Base-by-base conservation (phyloP, 371 early-diverging fungal species). In the Cokeromyces recurvatus region DNA sequence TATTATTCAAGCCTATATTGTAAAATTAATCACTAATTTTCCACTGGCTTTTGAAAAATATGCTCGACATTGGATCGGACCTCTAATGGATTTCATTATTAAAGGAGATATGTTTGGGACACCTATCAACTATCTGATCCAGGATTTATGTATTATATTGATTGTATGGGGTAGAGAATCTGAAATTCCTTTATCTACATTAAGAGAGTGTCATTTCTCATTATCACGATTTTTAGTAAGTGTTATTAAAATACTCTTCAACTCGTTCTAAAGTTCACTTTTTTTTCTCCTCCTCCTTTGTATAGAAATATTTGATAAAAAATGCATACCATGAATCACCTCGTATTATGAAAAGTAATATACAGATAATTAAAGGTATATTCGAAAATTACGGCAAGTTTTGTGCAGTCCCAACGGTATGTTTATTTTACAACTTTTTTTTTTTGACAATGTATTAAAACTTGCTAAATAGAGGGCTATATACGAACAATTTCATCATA, bases 101-200 rank as follows among this genome's bases (percentile, higher is more conserved):
- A 70, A 71, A 35, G 82, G 78, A 0, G 54, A 66, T 10, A 35
- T 56, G 23, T 86, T 70, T 59, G 85, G 84, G n/a, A 61, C 64
- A n/a, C 73, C 84, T 3, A 70, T 86, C 58, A 86, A 84, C 41
- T 86, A 84, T 45, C 77, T 81, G 55, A 75, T 85, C 16, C 85
- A 84, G 55, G 83, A 83, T 52, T 24, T 85, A 2, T 77, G 80
- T 36, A 59, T 79, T 0, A 40, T 82, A 1, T 44, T 86, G 24
- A 62, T 82, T 20, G 62, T 69, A 5, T 88, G 88, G 88, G 78
- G 72, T 2, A 55, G 53, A 32, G 48, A 57, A 1, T 58, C 64
- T 12, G 53, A 58, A 9, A 15, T 51, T 64, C 21, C 55, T 36
- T 21, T 24, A 3, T 16, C 51, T n/a, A n/a, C n/a, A n/a, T n/a